Conservation (phyloP, 371 early-diverging fungal genomes). For the Lichtheimia corymbifera region DNA sequence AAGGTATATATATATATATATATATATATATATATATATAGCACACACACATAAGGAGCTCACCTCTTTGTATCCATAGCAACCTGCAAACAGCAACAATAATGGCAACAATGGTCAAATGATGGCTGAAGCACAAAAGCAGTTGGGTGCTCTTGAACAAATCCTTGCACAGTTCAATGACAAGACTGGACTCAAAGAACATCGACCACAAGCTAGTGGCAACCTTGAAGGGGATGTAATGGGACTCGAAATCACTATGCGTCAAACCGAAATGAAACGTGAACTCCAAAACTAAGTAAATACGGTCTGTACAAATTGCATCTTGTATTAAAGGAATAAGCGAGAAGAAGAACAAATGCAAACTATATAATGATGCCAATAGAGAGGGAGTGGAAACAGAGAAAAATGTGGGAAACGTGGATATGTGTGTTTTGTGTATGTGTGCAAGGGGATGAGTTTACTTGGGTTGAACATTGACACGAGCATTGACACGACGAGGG, state of each 20-base stretch:
- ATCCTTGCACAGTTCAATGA: background rate
- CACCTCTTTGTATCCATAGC: too few relatives aligned
- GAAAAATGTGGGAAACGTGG: background rate
- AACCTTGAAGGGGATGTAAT: constrained; percentile 1
- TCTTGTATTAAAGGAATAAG: constrained; percentile 3
- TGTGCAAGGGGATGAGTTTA: constrained; percentile 12
- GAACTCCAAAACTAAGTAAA: background rate
- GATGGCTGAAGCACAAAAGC: background rate
- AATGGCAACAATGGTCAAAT: background rate
- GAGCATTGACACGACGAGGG: constrained; percentile 53
- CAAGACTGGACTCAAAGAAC: constrained; percentile 10
- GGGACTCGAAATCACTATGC: background rate
- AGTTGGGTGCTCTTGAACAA: constrained; percentile 1
- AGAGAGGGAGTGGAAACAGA: background rate
- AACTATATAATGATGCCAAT: background rate
- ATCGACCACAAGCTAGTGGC: constrained; percentile 9
- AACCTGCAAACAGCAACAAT: too few relatives aligned
- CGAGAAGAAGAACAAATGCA: constrained; percentile 1
- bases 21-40: too few relatives aligned
- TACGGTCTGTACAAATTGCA: constrained; percentile 1
- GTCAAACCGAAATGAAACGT: background rate
- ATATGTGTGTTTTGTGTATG: background rate
- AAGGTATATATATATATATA: constrained; percentile 3
- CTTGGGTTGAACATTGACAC: constrained; percentile 46
- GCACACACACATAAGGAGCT: background rate